Percentiles rank a stretch among this genome's conserved stretches.
These are phyloP conservation scores for Penicillium sp. DNA, from an alignment of 2,329 filamentous ascomycete genomes.

Conservation along the genomic window DNA sequence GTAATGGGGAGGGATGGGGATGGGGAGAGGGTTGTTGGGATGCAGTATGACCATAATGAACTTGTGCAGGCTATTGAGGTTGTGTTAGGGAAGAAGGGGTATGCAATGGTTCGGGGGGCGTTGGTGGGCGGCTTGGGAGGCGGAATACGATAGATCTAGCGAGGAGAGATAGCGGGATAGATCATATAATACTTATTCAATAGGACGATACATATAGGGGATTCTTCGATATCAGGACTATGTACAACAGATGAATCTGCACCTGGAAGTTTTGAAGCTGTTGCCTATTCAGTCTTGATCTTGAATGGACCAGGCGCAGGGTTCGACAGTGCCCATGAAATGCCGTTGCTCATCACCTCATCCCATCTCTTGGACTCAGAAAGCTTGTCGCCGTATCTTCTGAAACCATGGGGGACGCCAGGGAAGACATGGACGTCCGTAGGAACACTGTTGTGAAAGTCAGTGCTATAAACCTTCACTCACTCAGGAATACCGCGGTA, in stretches of 20 bases:
- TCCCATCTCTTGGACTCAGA: conserved; percentile 31
- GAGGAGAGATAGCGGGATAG: conserved; percentile 4
- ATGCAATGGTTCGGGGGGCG: conserved; percentile 45
- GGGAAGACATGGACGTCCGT: conserved; percentile 50
- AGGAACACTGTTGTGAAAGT: conserved; percentile 41
- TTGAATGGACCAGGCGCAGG: conserved; percentile 21
- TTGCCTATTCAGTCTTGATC: conserved; percentile 20
- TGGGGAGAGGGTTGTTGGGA: conserved; percentile 50
- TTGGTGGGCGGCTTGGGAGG: conserved; percentile 45
- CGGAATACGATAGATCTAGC: conserved; percentile 55
- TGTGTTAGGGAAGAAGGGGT: conserved; percentile 65
- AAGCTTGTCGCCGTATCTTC: conserved; percentile 29
- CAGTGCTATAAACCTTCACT: neutral
- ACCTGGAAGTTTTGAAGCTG: neutral
- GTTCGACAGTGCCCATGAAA: conserved; percentile 28
- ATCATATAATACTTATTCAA: too few species aligned
- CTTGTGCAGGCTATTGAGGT: conserved; percentile 71
- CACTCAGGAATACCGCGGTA: neutral
- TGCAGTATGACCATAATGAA: conserved; percentile 71
- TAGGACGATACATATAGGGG: too few species aligned
- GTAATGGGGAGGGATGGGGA: conserved; percentile 41
- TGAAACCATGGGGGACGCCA: conserved; percentile 54
- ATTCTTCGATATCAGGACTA: neutral
- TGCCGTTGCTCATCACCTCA: conserved; percentile 28
- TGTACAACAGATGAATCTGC: neutral